Evolutionary conservation across 306 rosid species (phyloP).

Genomic region (Corylus americana): DNA sequence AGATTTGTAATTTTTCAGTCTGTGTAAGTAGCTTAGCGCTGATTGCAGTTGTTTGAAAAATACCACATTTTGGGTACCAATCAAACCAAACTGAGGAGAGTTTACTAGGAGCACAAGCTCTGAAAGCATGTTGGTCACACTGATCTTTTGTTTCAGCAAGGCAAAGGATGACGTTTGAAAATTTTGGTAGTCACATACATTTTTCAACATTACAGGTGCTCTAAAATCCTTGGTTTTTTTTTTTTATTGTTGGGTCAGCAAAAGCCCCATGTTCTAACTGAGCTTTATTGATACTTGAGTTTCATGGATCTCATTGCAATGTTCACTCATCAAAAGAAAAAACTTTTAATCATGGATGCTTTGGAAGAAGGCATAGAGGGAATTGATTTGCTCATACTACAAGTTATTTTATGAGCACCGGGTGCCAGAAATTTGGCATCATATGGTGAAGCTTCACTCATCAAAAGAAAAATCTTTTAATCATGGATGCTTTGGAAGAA

Average conservation of each 20-base stretch:
- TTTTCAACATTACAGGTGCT: not conserved
- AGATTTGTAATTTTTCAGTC: not conserved
- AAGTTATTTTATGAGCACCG: too few relatives aligned
- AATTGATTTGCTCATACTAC: too few relatives aligned
- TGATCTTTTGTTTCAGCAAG: conserved; percentile 2
- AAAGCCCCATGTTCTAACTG: not conserved
- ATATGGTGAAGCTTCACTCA: too few relatives aligned
- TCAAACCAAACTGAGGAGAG: not conserved
- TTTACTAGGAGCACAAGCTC: not conserved
- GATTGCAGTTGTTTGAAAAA: not conserved
- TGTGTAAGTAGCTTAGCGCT: not conserved
- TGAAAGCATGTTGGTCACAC: not conserved
- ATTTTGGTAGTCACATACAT: not conserved
- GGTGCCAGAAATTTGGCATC: too few relatives aligned
- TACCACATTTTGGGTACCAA: not conserved
- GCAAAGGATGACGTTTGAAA: not conserved
- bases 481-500: too few relatives aligned
- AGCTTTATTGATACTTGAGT: not conserved
- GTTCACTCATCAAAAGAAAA: not conserved
- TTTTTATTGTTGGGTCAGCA: too few relatives aligned
- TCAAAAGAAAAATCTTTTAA: too few relatives aligned
- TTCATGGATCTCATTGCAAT: not conserved
- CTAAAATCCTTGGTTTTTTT: too few relatives aligned
- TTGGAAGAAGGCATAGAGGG: too few relatives aligned
- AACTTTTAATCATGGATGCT: too few relatives aligned